Evolutionary conservation across 805 yeast genomes (phyloP).

Genomic region (Spathaspora gorwiae): DNA sequence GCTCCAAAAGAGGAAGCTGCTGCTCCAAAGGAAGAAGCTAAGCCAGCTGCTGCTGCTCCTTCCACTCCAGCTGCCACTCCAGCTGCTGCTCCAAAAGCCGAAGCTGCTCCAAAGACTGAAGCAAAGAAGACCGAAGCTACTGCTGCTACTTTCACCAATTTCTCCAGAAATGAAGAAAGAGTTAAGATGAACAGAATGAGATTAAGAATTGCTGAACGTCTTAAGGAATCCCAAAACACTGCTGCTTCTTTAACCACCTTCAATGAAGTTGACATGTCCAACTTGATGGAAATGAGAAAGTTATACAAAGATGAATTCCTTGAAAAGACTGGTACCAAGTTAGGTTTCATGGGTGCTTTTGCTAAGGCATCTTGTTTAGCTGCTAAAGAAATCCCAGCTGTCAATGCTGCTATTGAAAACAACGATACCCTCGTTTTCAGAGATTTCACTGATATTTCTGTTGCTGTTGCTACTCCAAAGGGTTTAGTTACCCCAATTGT

Average conservation of each 20-base stretch:
- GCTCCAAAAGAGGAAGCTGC: conserved; percentile 23
- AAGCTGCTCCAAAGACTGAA: conserved; percentile 20
- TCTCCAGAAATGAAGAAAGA: conserved; percentile 82
- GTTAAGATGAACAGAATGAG: conserved; percentile 99
- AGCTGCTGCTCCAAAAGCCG: conserved; percentile 15
- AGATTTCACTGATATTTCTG: conserved; percentile 91
- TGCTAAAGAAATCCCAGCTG: conserved; percentile 90
- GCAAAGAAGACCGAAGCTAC: conserved; percentile 25
- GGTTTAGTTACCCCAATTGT: conserved; percentile 98
- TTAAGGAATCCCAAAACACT: conserved; percentile 98
- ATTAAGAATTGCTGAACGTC: conserved; percentile 96
- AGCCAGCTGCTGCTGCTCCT: conserved; percentile 27
- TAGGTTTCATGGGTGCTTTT: conserved; percentile 99
- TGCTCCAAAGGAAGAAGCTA: conserved; percentile 19
- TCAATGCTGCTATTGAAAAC: conserved; percentile 89
- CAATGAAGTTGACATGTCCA: conserved; percentile 96
- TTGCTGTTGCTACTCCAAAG: conserved; percentile 99
- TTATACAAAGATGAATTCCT: conserved; percentile 94
- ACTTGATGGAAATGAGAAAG: conserved; percentile 89
- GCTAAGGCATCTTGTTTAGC: conserved; percentile 91
- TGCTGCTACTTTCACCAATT: conserved; percentile 39
- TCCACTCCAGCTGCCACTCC: conserved; percentile 21
- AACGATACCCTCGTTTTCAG: conserved; percentile 92
- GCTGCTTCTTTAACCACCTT: conserved; percentile 97
- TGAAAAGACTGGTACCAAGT: conserved; percentile 88